Evolutionary conservation across 2,329 filamentous ascomycete genomes (phyloP).

Genomic region (Rhinocladiella mackenziei): DNA sequence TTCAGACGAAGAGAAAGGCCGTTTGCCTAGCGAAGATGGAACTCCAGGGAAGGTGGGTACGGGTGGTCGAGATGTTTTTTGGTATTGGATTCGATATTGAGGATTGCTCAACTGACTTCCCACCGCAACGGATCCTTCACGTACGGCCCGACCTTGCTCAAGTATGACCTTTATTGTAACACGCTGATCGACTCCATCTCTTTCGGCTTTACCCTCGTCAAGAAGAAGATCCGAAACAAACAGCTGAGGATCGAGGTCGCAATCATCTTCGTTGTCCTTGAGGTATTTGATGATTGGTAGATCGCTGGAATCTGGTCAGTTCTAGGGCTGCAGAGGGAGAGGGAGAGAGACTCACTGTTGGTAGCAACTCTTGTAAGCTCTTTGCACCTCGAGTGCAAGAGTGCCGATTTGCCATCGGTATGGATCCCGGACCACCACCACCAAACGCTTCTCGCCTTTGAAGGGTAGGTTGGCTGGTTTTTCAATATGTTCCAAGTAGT

Average conservation of each 20-base stretch:
- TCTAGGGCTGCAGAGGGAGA: background rate
- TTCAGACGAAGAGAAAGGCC: conserved; percentile 4
- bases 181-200: conserved; percentile 28
- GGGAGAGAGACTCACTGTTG: conserved; percentile 20
- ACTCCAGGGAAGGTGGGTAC: conserved; percentile 23
- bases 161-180: conserved; percentile 28
- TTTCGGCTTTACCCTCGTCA: conserved; percentile 28
- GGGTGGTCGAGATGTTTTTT: conserved; percentile 21
- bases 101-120: conserved; percentile 21
- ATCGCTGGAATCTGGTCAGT: conserved; percentile 18
- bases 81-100: conserved; percentile 21
- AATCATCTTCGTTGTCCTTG: conserved; percentile 29
- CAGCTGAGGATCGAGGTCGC: conserved; percentile 28
- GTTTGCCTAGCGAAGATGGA: conserved; percentile 22
- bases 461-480: conserved; percentile 3
- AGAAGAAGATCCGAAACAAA: conserved; percentile 29
- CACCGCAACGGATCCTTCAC: conserved; percentile 27
- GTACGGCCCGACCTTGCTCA: conserved; percentile 25
- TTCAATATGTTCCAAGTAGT: conserved; percentile 20
- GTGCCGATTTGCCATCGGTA: conserved; percentile 28
- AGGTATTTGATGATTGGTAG: conserved; percentile 29
- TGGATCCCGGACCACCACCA: conserved; percentile 26
- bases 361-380: conserved; percentile 27
- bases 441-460: conserved; percentile 22
- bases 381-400: conserved; percentile 25